Base-by-base conservation (phyloP, 176 grass and related monocot genomes). In the Raddia guianensis region DNA sequence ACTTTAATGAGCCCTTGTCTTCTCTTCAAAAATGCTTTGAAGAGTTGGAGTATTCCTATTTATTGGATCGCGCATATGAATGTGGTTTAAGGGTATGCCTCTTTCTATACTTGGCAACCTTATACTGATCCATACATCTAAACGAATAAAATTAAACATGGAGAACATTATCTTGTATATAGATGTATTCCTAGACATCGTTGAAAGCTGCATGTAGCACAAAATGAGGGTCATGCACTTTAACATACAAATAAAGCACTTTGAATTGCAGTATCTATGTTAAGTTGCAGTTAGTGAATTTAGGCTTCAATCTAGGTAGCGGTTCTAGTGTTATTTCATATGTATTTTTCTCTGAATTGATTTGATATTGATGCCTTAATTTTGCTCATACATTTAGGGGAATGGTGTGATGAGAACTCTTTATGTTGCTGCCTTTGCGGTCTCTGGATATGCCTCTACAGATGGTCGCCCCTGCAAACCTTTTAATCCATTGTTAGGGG, bases 11-110 rank as follows among this genome's bases (percentile, higher is more conserved):
- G 35, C 94, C 94, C 42, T 16, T 93, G 13, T 97, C 94, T 6
- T 91, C 91, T 64, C 88, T 97, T 75, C 94, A 97, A 49, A 97
- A 97, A 85, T 97, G 94, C 81, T 97, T 89, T 83, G 94, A 97
- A 56, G 94, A 97, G 33, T 89, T 97, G 86, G 94, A 97, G 77
- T 93, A 93, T 81, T 97, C 94, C n/a, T 76, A 83, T 89, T 85
- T 97, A 46, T 72, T 97, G 81, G 94, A 97, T 82, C 88, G 35
- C 33, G 94, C 94, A 80, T 91, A 91, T 63, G 80, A 93, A 77
- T 77, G 80, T 58, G 87, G 75, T 77, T 77, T 87, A 63, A 72
- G 12, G 75, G 84, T 87, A 80, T 47, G 79, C 21, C 5, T 74
- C 53, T 77, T 79, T 83, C 44, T 79, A 34, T 75, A 62, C 12